Evolutionary conservation across 2,329 filamentous ascomycete genomes (phyloP), one percentile per base, ranked within the genome.

Genomic region (Domatiomyces globalis): DNA sequence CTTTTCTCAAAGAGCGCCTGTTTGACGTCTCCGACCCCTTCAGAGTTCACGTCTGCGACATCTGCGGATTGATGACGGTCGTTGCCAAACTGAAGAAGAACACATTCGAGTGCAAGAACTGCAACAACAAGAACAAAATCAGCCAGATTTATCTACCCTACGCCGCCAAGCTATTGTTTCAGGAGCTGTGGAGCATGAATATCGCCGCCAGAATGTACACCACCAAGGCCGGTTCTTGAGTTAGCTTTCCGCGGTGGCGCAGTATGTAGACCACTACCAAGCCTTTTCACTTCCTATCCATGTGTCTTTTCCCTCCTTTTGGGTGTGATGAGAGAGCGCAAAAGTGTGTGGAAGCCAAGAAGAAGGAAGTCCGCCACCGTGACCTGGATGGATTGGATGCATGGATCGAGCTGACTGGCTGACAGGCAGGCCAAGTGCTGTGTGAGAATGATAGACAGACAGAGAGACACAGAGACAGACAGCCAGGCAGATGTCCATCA

Each of bases 51-150:
- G 85, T 98, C 63, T 98, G 92, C 73, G 92, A 98, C 71, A 94
- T 96, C 63, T 98, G 92, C 68, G 92, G 92, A 62, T 76, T 98
- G 61, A 98, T 98, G 92, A 98, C 90, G 43, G 92, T 92, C 0
- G 92, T 98, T 72, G 92, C 90, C 45, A 92, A 94, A 74, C 78
- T 98, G 54, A 90, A 89, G 63, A 95, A 94, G 70, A 87, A 92
- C 64, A 87, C 87, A 25, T 96, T 96, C 66, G 90, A 96, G 69
- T 98, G 92, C 70, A 81, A 92, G 51, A 87, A 92, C 33, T 98
- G 92, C 79, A 92, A 94, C 75, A 98, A 98, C 77, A 96, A 96
- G 79, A 95, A 90, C 57, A 88, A 87, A 73, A 96, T 98, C 67
- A 92, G 90, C 4, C 92, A 98, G 69, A 85, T 98, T 51, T 87